These are phyloP conservation scores for Penicillium sp. DNA, from an alignment of 2,329 filamentous ascomycete species.

Conservation along the genomic window DNA sequence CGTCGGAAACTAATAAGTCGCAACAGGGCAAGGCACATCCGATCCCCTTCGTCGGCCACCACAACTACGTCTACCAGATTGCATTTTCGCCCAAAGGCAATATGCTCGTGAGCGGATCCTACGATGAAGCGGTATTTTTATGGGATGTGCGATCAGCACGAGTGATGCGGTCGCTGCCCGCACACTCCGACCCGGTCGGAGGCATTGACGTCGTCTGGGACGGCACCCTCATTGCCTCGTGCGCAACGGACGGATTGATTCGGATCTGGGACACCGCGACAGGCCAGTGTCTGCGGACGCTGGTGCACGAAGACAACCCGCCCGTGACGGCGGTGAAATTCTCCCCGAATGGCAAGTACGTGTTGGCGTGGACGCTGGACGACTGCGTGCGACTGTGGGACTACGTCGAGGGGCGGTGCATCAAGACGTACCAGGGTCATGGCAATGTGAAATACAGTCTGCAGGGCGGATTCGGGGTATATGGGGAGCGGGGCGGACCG, in stretches of 20 bases:
- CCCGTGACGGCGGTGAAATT: constrained; percentile 84
- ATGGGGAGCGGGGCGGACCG: no score
- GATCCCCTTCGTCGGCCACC: constrained; percentile 66
- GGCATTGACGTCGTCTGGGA: constrained; percentile 89
- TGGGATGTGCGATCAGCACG: constrained; percentile 88
- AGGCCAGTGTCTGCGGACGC: constrained; percentile 85
- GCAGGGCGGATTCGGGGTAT: constrained; percentile 70
- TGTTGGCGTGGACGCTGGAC: constrained; percentile 86
- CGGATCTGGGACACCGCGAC: constrained; percentile 94
- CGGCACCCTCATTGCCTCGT: constrained; percentile 83
- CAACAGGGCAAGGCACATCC: constrained; percentile 48
- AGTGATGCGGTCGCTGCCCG: constrained; percentile 81
- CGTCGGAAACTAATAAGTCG: background rate
- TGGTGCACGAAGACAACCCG: constrained; percentile 93
- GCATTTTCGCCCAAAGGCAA: constrained; percentile 96
- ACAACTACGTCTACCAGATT: constrained; percentile 90
- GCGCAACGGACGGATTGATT: constrained; percentile 81
- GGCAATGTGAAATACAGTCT: constrained; percentile 74
- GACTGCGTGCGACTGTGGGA: constrained; percentile 87
- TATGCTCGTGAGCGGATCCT: constrained; percentile 87
- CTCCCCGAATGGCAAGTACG: constrained; percentile 84
- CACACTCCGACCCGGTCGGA: constrained; percentile 87
- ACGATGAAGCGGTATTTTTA: constrained; percentile 92
- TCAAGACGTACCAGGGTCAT: constrained; percentile 97
- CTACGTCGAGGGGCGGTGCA: constrained; percentile 79